phyloP scores from a whole-genome alignment of 495 filamentous ascomycete species.

The Daldinia grandis region DNA sequence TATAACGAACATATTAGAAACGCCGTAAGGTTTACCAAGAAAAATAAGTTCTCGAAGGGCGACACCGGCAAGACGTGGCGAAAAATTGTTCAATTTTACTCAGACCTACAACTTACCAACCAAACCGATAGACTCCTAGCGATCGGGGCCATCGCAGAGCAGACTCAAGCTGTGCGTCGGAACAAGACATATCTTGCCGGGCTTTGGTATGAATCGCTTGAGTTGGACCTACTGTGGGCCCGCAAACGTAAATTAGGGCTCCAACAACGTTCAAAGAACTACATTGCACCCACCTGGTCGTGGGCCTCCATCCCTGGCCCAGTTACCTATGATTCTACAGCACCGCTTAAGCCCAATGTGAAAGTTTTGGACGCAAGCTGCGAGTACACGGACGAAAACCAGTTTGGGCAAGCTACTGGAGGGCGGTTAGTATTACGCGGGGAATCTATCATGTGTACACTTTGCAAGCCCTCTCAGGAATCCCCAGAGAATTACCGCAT shows the following conservation, averaged over 20 bases:
- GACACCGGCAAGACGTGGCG: neutral
- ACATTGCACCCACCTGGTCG: slow-evolving; percentile 1
- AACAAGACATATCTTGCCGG: slow-evolving; percentile 4
- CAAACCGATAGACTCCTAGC: neutral
- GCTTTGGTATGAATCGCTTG: slow-evolving; percentile 6
- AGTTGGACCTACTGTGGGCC: neutral
- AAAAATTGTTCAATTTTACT: neutral
- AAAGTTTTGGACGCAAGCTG: neutral
- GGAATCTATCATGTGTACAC: neutral
- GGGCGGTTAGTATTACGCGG: neutral
- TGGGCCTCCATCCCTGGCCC: slow-evolving; percentile 2
- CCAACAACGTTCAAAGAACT: neutral
- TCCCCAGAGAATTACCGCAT: neutral
- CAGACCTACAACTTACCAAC: slow-evolving; percentile 1
- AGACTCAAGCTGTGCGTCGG: neutral
- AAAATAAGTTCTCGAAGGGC: neutral
- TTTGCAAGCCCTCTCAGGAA: neutral
- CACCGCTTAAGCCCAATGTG: neutral
- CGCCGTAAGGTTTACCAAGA: neutral
- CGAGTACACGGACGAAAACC: neutral
- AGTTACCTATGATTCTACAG: neutral
- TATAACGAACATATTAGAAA: neutral
- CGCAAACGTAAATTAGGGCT: neutral
- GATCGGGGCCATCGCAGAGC: slow-evolving; percentile 12
- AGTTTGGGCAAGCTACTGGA: neutral